These are phyloP conservation scores for Exophiala alcalophila DNA, from an alignment of 2,329 filamentous ascomycete species.

Conservation along the genomic window DNA sequence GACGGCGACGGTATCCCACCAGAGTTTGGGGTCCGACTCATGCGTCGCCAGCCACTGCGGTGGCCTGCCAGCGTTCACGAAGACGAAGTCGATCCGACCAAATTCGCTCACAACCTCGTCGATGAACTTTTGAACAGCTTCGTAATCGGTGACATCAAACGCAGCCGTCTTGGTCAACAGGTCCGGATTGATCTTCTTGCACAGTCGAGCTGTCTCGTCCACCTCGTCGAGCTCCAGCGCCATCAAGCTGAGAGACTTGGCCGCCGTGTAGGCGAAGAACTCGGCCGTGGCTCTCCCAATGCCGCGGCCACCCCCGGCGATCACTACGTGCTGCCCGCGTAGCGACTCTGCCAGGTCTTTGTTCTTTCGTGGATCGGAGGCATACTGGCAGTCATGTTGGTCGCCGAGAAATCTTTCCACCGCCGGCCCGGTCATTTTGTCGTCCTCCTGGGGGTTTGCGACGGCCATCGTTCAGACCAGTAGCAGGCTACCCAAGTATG, in stretches of 20 bases:
- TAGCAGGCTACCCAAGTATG: too few species aligned
- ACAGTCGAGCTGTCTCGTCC: conserved; percentile 21
- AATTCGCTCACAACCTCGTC: conserved; percentile 40
- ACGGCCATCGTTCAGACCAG: too few species aligned
- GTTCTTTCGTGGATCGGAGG: conserved; percentile 22
- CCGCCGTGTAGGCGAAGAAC: conserved; percentile 40
- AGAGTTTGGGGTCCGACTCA: conserved; percentile 23
- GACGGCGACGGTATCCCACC: conserved; percentile 26
- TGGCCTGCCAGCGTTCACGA: conserved; percentile 43
- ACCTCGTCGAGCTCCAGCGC: conserved; percentile 23
- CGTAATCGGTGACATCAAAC: conserved; percentile 41
- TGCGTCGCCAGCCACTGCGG: conserved; percentile 25
- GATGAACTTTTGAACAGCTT: conserved; percentile 38
- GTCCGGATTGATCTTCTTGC: conserved; percentile 19
- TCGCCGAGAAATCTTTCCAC: conserved; percentile 22
- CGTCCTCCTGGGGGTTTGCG: too few species aligned
- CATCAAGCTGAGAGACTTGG: conserved; percentile 22
- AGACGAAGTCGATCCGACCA: conserved; percentile 44
- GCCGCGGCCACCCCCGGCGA: conserved; percentile 56
- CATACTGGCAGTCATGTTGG: conserved; percentile 23
- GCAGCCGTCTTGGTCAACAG: conserved; percentile 18
- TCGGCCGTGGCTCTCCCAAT: conserved; percentile 54
- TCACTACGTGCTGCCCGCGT: conserved; percentile 45
- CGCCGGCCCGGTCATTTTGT: conserved; percentile 14
- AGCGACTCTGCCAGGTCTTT: conserved; percentile 17